Evolutionary conservation across 257 asterid genomes (phyloP), one percentile per base, ranked within the genome.

Genomic region (Solanum bulbocastanum): DNA sequence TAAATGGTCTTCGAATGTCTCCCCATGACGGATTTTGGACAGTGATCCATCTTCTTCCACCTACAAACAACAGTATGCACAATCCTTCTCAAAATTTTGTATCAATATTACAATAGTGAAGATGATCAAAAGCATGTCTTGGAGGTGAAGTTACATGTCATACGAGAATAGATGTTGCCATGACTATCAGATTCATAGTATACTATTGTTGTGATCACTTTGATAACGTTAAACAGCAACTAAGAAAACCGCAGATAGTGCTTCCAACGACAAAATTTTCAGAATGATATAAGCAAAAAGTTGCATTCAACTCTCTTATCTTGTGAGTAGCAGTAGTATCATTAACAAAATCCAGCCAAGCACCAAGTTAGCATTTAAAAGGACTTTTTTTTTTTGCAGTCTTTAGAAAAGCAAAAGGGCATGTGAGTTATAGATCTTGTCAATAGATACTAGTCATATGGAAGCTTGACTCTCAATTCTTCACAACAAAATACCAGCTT

Each of bases 21-120:
- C 98, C 49, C 92, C 97, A 4, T 93, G 98, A 85, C 99, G 92
- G 89, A 96, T 96, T 90, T 95, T 95, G 87, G 98, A 87, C 65
- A 97, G 87, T 1, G 95, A 87, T 46, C 98, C 98, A 88, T 95
- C 98, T 15, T 93, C 98, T 90, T 97, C 98, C 56, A 97, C 96
- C 99, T 96, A 88, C 60, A 84, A 33, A 35, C 87, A 87, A 56
- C 5, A 33, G 49, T 32, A 35, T 1, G n/a, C 44, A 37, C 40
- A 40, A 86, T 12, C 44, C 22, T 6, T 81, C 18, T 46, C 85
- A 30, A 81, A 46, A 8, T 16, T 15, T 82, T 46, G 68, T 30
- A 44, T 18, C 66, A 78, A 78, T 4, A 42, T 32, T 12, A 42
- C 36, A 25, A 7, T 7, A 78, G 20, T n/a, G 62, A 42, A 81